These are phyloP conservation scores for Vicia faba DNA, from an alignment of 306 rosid species.

Conservation along the genomic window DNA sequence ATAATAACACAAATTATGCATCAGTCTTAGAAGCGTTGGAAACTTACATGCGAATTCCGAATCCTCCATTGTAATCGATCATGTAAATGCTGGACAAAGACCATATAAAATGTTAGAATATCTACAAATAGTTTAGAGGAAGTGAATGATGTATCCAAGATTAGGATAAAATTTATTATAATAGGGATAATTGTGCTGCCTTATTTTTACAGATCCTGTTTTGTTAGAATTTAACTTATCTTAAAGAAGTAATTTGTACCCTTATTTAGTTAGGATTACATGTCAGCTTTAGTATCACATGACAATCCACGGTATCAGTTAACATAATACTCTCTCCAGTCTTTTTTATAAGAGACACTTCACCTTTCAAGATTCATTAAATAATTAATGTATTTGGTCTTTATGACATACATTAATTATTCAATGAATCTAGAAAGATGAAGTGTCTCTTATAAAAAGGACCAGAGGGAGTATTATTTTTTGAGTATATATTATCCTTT, in stretches of 20 bases:
- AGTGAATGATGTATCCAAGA: slow-evolving; percentile 19
- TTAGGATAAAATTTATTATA: slow-evolving; percentile 3
- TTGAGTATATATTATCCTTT: neutral
- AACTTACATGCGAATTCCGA: slow-evolving; percentile 93
- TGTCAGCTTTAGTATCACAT: neutral
- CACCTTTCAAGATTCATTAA: too few relatives aligned
- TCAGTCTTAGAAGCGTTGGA: slow-evolving; percentile 28
- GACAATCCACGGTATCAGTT: slow-evolving; percentile 1
- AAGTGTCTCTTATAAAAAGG: too few relatives aligned
- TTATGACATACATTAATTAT: too few relatives aligned
- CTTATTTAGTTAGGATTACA: slow-evolving; percentile 6
- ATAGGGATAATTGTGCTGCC: slow-evolving; percentile 1
- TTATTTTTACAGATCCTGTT: neutral
- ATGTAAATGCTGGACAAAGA: slow-evolving; percentile 69
- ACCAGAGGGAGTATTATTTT: too few relatives aligned
- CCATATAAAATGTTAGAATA: slow-evolving; percentile 36
- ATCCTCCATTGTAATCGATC: slow-evolving; percentile 96
- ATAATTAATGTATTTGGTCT: too few relatives aligned
- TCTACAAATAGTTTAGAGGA: slow-evolving; percentile 11
- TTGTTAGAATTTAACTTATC: slow-evolving; percentile 15
- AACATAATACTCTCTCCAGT: too few relatives aligned
- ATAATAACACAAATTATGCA: slow-evolving; percentile 19
- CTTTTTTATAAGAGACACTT: too few relatives aligned
- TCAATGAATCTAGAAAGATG: too few relatives aligned
- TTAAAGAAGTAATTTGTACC: neutral